A percentile compares a stretch with the other conserved stretches of the same genome.
Conservation (phyloP, 495 filamentous ascomycete species). For the Xylaria scruposa region DNA sequence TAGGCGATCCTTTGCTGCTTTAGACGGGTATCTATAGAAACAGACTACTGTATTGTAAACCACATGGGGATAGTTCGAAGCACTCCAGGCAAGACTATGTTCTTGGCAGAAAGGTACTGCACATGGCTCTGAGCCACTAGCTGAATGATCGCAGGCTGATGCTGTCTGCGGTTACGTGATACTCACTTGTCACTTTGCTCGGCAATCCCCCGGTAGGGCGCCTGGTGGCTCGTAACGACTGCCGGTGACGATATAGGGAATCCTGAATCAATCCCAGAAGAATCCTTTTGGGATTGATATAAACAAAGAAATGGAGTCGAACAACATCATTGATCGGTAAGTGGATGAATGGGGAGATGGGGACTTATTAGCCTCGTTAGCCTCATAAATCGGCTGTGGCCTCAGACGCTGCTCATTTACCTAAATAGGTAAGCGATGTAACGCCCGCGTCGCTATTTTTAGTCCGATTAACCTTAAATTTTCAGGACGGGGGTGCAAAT, state of each 20-base stretch:
- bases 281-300: constrained; percentile 3
- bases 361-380: constrained; percentile 11
- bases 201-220: neutral
- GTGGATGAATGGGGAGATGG: neutral
- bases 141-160: neutral
- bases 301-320: neutral
- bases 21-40: constrained; percentile 3
- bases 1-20: neutral
- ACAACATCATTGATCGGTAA: neutral
- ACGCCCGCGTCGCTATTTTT: constrained; percentile 22
- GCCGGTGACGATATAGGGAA: neutral
- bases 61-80: neutral
- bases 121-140: neutral
- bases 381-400: neutral
- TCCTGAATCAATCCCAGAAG: neutral
- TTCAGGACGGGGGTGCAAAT: neutral
- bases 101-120: neutral
- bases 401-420: constrained; percentile 1
- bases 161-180: neutral
- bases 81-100: neutral
- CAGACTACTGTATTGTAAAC: neutral
- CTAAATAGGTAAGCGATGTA: constrained; percentile 8
- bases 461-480: constrained; percentile 26
- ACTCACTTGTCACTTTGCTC: neutral
- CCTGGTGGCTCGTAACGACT: neutral